These are phyloP conservation scores for Mucor plumbeus DNA, from an alignment of 371 early-diverging fungal species.

Conservation along the genomic window DNA sequence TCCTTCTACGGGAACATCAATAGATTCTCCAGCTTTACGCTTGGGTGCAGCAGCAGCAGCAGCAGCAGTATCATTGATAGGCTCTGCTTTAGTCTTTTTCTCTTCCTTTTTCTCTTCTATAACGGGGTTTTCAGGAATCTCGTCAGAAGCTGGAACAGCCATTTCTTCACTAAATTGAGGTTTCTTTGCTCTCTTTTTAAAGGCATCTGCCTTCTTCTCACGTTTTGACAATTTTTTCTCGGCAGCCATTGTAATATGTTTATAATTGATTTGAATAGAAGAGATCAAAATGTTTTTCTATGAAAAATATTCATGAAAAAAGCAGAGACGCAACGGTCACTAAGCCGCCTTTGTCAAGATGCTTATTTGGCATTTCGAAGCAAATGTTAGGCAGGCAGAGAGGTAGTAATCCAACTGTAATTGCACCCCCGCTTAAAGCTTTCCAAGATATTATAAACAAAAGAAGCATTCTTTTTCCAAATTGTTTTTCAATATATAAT, in stretches of 20 bases:
- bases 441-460: neutral
- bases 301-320: slow-evolving; percentile 11
- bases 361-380: neutral
- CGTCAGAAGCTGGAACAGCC: slow-evolving; percentile 56
- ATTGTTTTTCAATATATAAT: neutral
- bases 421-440: slow-evolving; percentile 1
- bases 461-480: neutral
- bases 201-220: slow-evolving; percentile 68
- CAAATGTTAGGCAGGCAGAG: neutral
- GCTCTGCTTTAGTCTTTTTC: slow-evolving; percentile 16
- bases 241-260: slow-evolving; percentile 17
- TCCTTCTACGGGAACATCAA: slow-evolving; percentile 25
- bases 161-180: slow-evolving; percentile 45
- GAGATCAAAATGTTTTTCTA: neutral
- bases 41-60: slow-evolving; percentile 18
- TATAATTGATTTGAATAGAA: neutral
- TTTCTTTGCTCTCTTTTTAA: slow-evolving; percentile 64
- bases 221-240: slow-evolving; percentile 69
- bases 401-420: neutral
- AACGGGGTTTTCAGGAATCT: slow-evolving; percentile 17
- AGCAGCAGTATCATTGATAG: neutral
- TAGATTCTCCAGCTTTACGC: slow-evolving; percentile 25
- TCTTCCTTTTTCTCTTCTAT: slow-evolving; percentile 25
- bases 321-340: slow-evolving; percentile 10
- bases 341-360: neutral